These are phyloP conservation scores for Backusella sp. DNA, from an alignment of 192 early-diverging fungal species.

Conservation along the genomic window DNA sequence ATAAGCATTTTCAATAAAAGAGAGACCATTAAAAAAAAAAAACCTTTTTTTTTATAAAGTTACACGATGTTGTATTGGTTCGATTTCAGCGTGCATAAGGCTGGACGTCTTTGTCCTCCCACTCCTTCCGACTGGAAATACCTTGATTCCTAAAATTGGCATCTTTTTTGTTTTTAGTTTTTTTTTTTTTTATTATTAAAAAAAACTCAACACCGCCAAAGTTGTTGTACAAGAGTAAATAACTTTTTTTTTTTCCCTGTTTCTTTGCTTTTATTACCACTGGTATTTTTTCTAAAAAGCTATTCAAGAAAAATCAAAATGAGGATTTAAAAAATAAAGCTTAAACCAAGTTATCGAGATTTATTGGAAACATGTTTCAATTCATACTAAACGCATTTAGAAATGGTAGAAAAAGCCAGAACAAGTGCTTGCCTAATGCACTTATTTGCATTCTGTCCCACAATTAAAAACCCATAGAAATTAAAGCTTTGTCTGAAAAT, in stretches of 20 bases:
- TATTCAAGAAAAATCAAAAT: background rate
- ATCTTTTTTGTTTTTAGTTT: background rate
- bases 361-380: background rate
- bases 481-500: background rate
- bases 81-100: too few relatives aligned
- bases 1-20: too few relatives aligned
- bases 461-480: background rate
- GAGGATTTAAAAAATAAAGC: background rate
- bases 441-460: background rate
- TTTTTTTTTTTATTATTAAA: conserved; percentile 15
- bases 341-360: background rate
- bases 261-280: background rate
- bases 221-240: background rate
- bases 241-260: background rate
- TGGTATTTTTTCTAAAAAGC: background rate
- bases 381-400: background rate
- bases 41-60: too few relatives aligned
- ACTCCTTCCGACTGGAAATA: too few relatives aligned
- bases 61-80: too few relatives aligned
- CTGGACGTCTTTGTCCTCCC: too few relatives aligned
- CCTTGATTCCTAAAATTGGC: too few relatives aligned
- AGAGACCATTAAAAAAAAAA: too few relatives aligned
- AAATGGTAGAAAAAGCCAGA: background rate
- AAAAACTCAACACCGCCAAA: background rate
- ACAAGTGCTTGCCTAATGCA: background rate